Evolutionary conservation across 306 rosid species (phyloP), one percentile per base, ranked within the genome.

Genomic region (Mimosa pudica): DNA sequence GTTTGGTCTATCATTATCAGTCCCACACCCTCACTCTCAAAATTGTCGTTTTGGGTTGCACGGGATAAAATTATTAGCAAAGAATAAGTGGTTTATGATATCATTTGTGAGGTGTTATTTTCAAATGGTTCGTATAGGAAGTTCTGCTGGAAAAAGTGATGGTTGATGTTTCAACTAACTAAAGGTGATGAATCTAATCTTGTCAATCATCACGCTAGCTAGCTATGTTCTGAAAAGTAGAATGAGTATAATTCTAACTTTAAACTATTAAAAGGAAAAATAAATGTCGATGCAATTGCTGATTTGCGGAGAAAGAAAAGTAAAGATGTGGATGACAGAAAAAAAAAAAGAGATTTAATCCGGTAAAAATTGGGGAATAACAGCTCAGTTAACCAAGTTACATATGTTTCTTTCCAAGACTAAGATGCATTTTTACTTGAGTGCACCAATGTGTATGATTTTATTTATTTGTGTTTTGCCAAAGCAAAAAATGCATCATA

Each of bases 141-240:
- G 41, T 7, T 42, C 2, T 48, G 69, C 10, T 9, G 66, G 32
- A 64, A 64, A 80, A 73, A 69, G 79, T 73, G 73, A 80, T 14
- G 55, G 74, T 64, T 61, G 74, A 80, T 73, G 74, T 64, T 61
- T 65, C 74, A 80, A 73, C 78, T 55, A 72, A 73, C 79, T 61
- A 18, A 64, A 80, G 66, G 83, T 73, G 11, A 38, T 41, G 35
- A 9, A 73, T 30, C 74, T 49, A 80, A 80, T 80, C 58, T 73
- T 73, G 82, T 61, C 73, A 61, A 62, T 48, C 67, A 46, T 57
- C 54, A 62, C 41, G 32, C 18, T 72, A n/a, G 73, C 82, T 17
- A 16, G 60, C 30, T 24, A 54, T 30, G 66, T 24, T 24, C 20
- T 45, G 45, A 79, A 72, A 47, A 41, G n/a, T 5, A 49, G 4